A percentile compares a stretch with the other conserved stretches of the same genome.
phyloP scores from a whole-genome alignment of 2,329 filamentous ascomycete genomes.

The Teratosphaeriaceae sp. region DNA sequence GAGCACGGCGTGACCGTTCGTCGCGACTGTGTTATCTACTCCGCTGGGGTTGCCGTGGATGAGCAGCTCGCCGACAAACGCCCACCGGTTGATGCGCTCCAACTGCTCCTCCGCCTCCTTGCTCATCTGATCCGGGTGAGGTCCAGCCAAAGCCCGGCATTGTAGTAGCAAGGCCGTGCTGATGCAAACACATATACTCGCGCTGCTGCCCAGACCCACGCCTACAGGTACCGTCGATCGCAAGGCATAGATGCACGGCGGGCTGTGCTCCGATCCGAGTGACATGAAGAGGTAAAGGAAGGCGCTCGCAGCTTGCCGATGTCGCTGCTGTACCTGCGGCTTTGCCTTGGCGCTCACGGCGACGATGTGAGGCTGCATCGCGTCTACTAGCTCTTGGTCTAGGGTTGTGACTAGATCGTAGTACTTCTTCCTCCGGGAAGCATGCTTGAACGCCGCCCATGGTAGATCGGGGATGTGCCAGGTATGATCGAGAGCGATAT shows the following conservation, averaged over 20 bases:
- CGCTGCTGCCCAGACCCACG: slow-evolving; percentile 85
- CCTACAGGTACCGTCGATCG: slow-evolving; percentile 91
- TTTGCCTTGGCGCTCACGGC: slow-evolving; percentile 60
- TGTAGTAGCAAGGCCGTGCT: slow-evolving; percentile 73
- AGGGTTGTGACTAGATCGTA: slow-evolving; percentile 76
- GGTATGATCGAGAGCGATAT: slow-evolving; percentile 81
- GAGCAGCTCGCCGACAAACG: slow-evolving; percentile 93
- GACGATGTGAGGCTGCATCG: slow-evolving; percentile 72
- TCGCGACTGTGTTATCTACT: slow-evolving; percentile 92
- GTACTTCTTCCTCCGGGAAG: slow-evolving; percentile 88
- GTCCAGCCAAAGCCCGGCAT: slow-evolving; percentile 78
- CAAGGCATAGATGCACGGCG: slow-evolving; percentile 80
- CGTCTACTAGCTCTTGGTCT: slow-evolving; percentile 72
- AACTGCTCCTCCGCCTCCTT: slow-evolving; percentile 86
- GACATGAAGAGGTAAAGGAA: slow-evolving; percentile 94
- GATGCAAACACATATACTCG: slow-evolving; percentile 87
- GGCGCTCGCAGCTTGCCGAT: slow-evolving; percentile 70
- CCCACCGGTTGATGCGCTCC: slow-evolving; percentile 95
- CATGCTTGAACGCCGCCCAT: slow-evolving; percentile 73
- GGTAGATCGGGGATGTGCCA: slow-evolving; percentile 93
- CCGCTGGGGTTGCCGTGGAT: slow-evolving; percentile 96
- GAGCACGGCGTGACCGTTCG: slow-evolving; percentile 88
- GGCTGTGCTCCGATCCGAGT: slow-evolving; percentile 70
- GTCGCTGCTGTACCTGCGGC: slow-evolving; percentile 65
- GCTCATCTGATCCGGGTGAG: slow-evolving; percentile 82